Evolutionary conservation across 2,329 filamentous ascomycete species (phyloP).

Genomic region (Aureobasidium pullulans): DNA sequence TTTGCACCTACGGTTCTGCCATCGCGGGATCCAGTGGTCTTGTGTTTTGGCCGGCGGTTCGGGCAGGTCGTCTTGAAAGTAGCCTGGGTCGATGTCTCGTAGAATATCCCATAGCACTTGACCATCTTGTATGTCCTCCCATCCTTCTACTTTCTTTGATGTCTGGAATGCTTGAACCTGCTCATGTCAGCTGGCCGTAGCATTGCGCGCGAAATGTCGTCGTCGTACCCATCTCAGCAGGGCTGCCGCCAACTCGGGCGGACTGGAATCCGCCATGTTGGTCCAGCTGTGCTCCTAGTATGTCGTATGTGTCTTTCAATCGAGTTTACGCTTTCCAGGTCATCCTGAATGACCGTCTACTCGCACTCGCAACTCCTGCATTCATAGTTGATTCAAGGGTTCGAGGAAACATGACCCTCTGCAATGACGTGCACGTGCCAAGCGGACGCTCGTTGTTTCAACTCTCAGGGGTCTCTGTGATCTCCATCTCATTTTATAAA

Average conservation of each 20-base stretch:
- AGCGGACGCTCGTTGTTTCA: neutral
- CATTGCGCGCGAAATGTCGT: too few relatives aligned
- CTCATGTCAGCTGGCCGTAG: neutral
- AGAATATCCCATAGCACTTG: conserved; percentile 42
- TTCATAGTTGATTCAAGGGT: neutral
- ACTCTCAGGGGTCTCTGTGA: neutral
- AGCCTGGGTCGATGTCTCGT: conserved; percentile 39
- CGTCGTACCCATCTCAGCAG: conserved; percentile 15
- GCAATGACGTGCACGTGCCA: conserved; percentile 8
- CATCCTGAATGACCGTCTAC: neutral
- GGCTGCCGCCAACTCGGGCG: conserved; percentile 15
- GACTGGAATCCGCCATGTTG: conserved; percentile 12
- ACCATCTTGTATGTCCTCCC: conserved; percentile 35
- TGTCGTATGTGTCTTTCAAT: neutral
- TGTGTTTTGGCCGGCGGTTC: conserved; percentile 35
- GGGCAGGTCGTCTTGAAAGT: conserved; percentile 43
- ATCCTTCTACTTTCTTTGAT: conserved; percentile 2
- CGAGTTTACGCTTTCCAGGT: neutral
- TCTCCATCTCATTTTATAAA: neutral
- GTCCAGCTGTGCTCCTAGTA: neutral
- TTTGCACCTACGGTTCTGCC: conserved; percentile 36
- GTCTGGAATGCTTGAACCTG: conserved; percentile 13
- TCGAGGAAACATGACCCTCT: neutral
- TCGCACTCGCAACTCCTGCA: neutral
- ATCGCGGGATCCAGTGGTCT: conserved; percentile 44